Conservation (phyloP, 2,329 filamentous ascomycete genomes). For the Ceratocystis papillata region DNA sequence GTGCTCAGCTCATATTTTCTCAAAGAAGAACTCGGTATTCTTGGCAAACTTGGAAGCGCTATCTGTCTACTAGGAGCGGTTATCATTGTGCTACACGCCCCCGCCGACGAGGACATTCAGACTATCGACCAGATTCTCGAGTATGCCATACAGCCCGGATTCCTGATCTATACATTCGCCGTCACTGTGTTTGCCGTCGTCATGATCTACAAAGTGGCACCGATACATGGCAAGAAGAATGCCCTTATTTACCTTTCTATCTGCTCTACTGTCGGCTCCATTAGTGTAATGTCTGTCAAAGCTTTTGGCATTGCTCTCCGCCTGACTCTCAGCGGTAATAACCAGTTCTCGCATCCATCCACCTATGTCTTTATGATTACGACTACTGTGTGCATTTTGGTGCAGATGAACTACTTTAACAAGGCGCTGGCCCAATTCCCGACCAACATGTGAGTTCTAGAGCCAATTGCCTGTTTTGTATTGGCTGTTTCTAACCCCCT, state of each 20-base stretch:
- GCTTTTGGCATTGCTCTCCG: conserved; percentile 97
- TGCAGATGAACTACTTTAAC: conserved; percentile 99
- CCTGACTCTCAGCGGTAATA: conserved; percentile 82
- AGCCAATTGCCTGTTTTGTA: background rate
- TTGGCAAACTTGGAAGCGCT: conserved; percentile 90
- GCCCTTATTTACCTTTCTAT: conserved; percentile 95
- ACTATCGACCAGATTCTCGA: conserved; percentile 85
- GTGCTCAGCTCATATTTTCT: conserved; percentile 93
- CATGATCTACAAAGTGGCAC: conserved; percentile 95
- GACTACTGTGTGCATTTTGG: conserved; percentile 84
- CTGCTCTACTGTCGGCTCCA: conserved; percentile 90
- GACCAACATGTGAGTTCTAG: conserved; percentile 72
- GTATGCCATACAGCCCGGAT: conserved; percentile 84
- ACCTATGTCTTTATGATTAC: conserved; percentile 97
- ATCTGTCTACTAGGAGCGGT: conserved; percentile 93
- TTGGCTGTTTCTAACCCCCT: background rate
- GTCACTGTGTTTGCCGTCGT: conserved; percentile 75
- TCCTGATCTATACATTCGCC: conserved; percentile 71
- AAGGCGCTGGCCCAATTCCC: conserved; percentile 95
- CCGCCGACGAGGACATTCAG: conserved; percentile 80
- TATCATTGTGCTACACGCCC: conserved; percentile 94
- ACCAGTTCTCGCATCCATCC: conserved; percentile 88
- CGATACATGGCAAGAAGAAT: conserved; percentile 84
- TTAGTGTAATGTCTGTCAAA: conserved; percentile 99
- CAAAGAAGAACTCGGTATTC: conserved; percentile 73